Evolutionary conservation across 1,139 yeast species (phyloP).

Genomic region (Blastobotrys petasosporus): DNA sequence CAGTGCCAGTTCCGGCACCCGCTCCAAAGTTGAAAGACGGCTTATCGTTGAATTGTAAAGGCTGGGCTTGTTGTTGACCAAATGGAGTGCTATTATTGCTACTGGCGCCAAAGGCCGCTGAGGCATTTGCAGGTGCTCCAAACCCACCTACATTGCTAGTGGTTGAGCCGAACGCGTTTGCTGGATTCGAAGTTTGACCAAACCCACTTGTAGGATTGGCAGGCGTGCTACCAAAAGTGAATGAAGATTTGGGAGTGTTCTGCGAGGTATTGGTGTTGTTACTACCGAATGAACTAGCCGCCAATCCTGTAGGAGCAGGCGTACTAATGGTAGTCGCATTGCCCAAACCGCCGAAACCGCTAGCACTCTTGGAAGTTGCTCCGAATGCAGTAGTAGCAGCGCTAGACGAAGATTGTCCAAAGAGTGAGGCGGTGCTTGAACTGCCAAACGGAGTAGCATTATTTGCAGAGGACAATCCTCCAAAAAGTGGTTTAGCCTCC

Average conservation of each 20-base stretch:
- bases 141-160: background rate
- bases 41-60: conserved; percentile 6
- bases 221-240: conserved; percentile 17
- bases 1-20: background rate
- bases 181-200: background rate
- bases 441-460: background rate
- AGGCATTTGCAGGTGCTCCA: background rate
- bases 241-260: conserved; percentile 10
- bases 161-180: conserved; percentile 5
- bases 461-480: background rate
- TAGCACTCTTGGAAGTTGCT: background rate
- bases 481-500: background rate
- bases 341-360: too few species aligned
- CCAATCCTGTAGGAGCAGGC: too few species aligned
- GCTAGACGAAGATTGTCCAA: too few species aligned
- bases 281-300: background rate
- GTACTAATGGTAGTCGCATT: too few species aligned
- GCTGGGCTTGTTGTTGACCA: conserved; percentile 7
- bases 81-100: background rate
- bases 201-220: conserved; percentile 12
- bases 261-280: background rate
- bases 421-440: background rate
- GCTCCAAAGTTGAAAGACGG: conserved; percentile 11
- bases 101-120: background rate
- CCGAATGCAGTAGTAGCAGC: background rate